phyloP scores from a whole-genome alignment of 257 asterid species.

The Solanum piurae region DNA sequence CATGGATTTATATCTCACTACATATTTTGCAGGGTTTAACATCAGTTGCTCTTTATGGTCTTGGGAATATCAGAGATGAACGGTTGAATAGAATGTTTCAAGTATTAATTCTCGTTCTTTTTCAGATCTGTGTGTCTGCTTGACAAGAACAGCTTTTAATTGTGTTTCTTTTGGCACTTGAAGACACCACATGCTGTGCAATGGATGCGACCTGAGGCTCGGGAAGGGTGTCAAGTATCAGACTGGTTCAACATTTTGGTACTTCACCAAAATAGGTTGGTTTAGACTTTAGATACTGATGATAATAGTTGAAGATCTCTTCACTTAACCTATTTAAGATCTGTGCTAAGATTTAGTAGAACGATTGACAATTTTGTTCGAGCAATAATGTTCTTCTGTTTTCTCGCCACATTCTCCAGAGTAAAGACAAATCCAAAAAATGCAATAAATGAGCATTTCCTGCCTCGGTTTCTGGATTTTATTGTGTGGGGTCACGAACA shows the following conservation, averaged over 20 bases:
- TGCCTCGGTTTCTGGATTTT: conserved; percentile 92
- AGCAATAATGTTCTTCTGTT: neutral
- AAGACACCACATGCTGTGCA: conserved; percentile 99
- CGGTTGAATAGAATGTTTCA: conserved; percentile 97
- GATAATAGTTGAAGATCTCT: neutral
- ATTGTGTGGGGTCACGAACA: conserved; percentile 99
- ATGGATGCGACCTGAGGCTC: conserved; percentile 98
- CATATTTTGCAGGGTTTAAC: conserved; percentile 68
- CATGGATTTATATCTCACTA: neutral
- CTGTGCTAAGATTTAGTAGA: neutral
- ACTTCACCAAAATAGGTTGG: conserved; percentile 93
- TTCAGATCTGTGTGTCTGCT: neutral
- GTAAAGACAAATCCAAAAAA: conserved; percentile 95
- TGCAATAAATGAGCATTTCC: conserved; percentile 94
- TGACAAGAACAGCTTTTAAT: neutral
- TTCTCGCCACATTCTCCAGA: conserved; percentile 32
- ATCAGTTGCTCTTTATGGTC: conserved; percentile 91
- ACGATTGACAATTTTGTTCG: neutral
- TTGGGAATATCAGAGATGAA: conserved; percentile 97
- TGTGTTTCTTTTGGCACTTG: conserved; percentile 14
- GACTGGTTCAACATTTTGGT: conserved; percentile 95
- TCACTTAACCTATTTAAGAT: neutral
- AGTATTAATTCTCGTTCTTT: conserved; percentile 26
- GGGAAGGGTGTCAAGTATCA: conserved; percentile 68
- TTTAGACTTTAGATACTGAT: neutral